Conservation (phyloP, 257 asterid species). For the Rehmannia glutinosa region DNA sequence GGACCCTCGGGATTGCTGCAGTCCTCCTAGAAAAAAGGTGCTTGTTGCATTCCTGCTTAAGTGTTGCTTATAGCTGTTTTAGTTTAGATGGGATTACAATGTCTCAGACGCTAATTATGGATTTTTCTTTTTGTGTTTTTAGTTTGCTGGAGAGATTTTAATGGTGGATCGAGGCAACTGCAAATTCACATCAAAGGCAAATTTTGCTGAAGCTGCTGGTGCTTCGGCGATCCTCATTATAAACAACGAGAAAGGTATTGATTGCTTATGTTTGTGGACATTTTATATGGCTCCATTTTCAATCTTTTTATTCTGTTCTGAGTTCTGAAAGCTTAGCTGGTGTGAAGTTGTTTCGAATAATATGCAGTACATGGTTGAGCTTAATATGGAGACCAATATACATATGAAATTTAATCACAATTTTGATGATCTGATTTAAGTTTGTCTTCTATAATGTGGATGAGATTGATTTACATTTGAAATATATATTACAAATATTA, state of each 20-base stretch:
- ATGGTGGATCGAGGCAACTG: slow-evolving; percentile 88
- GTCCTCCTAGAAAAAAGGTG: slow-evolving; percentile 60
- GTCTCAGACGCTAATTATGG: slow-evolving; percentile 16
- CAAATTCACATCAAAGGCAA: slow-evolving; percentile 79
- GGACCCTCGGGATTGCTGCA: slow-evolving; percentile 78
- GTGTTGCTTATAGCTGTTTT: not conserved
- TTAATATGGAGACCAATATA: too few species aligned
- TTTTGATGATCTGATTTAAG: too few species aligned
- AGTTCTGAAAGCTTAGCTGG: not conserved
- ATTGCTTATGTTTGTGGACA: slow-evolving; percentile 10
- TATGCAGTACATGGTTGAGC: too few species aligned
- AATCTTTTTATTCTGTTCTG: not conserved
- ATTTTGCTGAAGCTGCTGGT: slow-evolving; percentile 85
- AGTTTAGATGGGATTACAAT: not conserved
- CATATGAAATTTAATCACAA: too few species aligned
- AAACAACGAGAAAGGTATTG: slow-evolving; percentile 80
- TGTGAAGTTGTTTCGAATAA: too few species aligned
- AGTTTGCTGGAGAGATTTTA: slow-evolving; percentile 73
- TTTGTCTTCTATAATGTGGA: not conserved
- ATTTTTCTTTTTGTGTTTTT: slow-evolving; percentile 12
- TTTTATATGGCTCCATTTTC: not conserved
- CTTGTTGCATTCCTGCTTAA: slow-evolving; percentile 2
- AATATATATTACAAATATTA: not conserved
- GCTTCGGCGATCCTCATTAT: slow-evolving; percentile 88
- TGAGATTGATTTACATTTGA: slow-evolving; percentile 8